A percentile compares a stretch with the other conserved stretches of the same genome.
These are phyloP conservation scores for Escallonia herrerae DNA, from an alignment of 129 eudicot genomes.

Conservation along the genomic window DNA sequence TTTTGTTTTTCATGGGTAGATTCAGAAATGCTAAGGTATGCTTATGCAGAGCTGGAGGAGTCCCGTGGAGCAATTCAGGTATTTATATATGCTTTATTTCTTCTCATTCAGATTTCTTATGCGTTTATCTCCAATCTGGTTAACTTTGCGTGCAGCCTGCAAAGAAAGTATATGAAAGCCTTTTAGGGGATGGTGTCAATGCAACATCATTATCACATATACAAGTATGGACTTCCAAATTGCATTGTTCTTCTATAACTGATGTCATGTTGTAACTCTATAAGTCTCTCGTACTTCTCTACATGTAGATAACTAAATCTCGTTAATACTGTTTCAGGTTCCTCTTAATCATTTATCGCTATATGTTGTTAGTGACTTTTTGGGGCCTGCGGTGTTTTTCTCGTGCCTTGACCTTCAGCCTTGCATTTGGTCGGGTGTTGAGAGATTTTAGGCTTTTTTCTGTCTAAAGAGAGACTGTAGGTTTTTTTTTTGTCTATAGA, in stretches of 20 bases:
- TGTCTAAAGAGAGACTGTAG: too few species aligned
- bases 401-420: too few species aligned
- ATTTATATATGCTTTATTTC: slow-evolving; percentile 5
- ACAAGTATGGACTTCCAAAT: slow-evolving; percentile 44
- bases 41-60: slow-evolving; percentile 98
- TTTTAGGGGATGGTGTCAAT: slow-evolving; percentile 67
- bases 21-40: slow-evolving; percentile 82
- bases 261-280: not conserved
- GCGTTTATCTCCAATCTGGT: not conserved
- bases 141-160: slow-evolving; percentile 56
- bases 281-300: not conserved
- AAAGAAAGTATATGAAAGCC: slow-evolving; percentile 82
- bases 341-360: too few species aligned
- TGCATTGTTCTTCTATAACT: not conserved
- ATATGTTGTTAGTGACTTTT: too few species aligned
- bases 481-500: too few species aligned
- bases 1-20: slow-evolving; percentile 43
- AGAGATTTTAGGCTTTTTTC: too few species aligned
- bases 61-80: slow-evolving; percentile 97
- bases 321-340: too few species aligned
- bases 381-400: too few species aligned
- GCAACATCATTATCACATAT: slow-evolving; percentile 84
- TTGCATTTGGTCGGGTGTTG: too few species aligned
- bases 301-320: not conserved
- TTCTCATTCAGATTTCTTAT: slow-evolving; percentile 7